Evolutionary conservation across 176 grass and related monocot genomes (phyloP).

Genomic region (Lolium multiflorum): DNA sequence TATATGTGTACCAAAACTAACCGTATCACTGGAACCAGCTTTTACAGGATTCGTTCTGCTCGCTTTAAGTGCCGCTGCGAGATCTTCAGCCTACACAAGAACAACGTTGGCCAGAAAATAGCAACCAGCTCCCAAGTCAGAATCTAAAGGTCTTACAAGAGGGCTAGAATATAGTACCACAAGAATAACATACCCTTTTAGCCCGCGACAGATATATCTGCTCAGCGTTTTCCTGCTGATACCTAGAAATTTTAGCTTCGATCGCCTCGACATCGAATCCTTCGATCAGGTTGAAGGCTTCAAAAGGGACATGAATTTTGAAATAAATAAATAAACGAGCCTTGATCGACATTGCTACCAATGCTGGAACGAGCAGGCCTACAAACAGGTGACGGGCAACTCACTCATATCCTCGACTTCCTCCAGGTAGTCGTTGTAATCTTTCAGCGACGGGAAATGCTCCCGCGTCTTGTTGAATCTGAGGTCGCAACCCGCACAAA

Average conservation of each 20-base stretch:
- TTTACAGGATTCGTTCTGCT: constrained; percentile 66
- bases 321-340: not conserved
- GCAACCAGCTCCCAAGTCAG: not conserved
- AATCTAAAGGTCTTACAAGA: not conserved
- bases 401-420: constrained; percentile 98
- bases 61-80: constrained; percentile 76
- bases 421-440: constrained; percentile 97
- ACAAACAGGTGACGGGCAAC: constrained; percentile 21
- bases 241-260: constrained; percentile 78
- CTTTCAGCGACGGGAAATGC: constrained; percentile 76
- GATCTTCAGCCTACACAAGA: constrained; percentile 86
- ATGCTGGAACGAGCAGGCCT: not conserved
- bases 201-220: constrained; percentile 78
- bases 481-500: constrained; percentile 14
- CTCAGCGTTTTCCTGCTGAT: constrained; percentile 80
- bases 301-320: constrained; percentile 25
- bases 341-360: not conserved
- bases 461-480: constrained; percentile 94
- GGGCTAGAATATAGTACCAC: not conserved
- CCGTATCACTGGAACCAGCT: constrained; percentile 57
- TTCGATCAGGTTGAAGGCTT: constrained; percentile 81
- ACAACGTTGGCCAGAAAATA: not conserved
- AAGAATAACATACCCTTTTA: constrained; percentile 67
- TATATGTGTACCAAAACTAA: constrained; percentile 30
- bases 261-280: constrained; percentile 76